These are phyloP conservation scores for Claviceps humidiphila DNA, from an alignment of 2,329 filamentous ascomycete genomes.

Conservation along the genomic window DNA sequence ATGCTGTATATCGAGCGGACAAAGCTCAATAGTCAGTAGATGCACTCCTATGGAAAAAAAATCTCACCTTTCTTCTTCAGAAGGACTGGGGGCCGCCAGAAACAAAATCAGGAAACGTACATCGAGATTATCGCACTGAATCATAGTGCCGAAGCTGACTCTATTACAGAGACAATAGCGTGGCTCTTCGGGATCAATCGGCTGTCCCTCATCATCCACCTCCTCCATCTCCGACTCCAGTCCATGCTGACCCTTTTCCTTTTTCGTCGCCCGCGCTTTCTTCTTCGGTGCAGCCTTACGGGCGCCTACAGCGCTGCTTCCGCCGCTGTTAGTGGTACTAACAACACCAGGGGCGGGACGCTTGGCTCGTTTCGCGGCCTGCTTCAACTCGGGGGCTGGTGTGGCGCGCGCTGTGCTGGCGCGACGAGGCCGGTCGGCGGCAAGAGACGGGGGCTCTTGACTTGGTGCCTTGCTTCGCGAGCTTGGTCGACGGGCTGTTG, in stretches of 20 bases:
- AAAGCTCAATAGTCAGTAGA: no score
- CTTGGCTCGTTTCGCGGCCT: conserved; percentile 45
- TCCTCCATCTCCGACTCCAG: conserved; percentile 38
- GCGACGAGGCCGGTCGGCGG: conserved; percentile 39
- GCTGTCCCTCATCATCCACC: conserved; percentile 53
- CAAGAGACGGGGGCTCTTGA: conserved; percentile 37
- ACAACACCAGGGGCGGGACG: conserved; percentile 61
- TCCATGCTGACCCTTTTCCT: conserved; percentile 28
- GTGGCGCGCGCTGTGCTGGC: conserved; percentile 45
- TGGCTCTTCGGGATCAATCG: conserved; percentile 63
- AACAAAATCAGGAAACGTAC: conserved; percentile 32
- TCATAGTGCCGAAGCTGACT: conserved; percentile 73
- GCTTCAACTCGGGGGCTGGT: conserved; percentile 34
- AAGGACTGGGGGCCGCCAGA: not conserved
- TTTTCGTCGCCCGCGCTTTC: conserved; percentile 40
- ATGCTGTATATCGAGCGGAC: conserved; percentile 25
- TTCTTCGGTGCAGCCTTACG: conserved; percentile 57
- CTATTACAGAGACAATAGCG: conserved; percentile 68
- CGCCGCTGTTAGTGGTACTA: conserved; percentile 46
- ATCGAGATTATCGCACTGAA: conserved; percentile 66
- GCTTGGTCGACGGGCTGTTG: conserved; percentile 28
- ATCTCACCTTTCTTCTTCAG: no score
- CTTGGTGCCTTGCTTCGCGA: conserved; percentile 41
- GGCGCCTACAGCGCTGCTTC: conserved; percentile 56
- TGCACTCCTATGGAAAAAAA: no score